Percentiles rank a stretch among this genome's conserved stretches.
Evolutionary conservation across 257 asterid genomes (phyloP).

Genomic region (Salvia miltiorrhiza): DNA sequence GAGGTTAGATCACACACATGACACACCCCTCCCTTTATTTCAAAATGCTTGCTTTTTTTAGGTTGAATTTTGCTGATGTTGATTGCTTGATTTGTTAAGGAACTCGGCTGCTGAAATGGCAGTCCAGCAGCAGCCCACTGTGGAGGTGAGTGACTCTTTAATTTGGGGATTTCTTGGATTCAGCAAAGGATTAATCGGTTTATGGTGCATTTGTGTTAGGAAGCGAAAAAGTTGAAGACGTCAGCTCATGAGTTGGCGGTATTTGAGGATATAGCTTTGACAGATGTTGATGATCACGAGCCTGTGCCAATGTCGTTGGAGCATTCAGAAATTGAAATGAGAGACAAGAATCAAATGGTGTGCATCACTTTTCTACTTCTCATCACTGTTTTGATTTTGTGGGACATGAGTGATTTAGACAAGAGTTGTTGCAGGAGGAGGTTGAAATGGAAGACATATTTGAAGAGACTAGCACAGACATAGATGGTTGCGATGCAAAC

Average conservation of each 20-base stretch:
- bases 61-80: constrained; percentile 20
- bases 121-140: constrained; percentile 30
- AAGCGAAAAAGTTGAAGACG: constrained; percentile 35
- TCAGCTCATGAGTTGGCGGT: constrained; percentile 24
- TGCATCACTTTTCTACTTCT: neutral
- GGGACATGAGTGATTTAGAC: neutral
- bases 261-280: constrained; percentile 50
- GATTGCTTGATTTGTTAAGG: constrained; percentile 30
- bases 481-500: constrained; percentile 51
- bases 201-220: constrained; percentile 20
- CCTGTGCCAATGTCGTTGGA: constrained; percentile 82
- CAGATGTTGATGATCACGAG: constrained; percentile 43
- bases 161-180: neutral
- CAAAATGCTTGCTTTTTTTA: neutral
- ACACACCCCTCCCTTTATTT: constrained; percentile 20
- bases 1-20: constrained; percentile 38
- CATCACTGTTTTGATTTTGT: neutral
- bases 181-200: neutral
- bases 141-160: constrained; percentile 31
- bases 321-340: constrained; percentile 32
- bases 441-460: constrained; percentile 82
- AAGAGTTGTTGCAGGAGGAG: constrained; percentile 29
- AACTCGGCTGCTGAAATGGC: constrained; percentile 61
- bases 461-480: constrained; percentile 53
- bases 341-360: constrained; percentile 49